Evolutionary conservation across 2,329 filamentous ascomycete genomes (phyloP), one percentile per base, ranked within the genome.

Genomic region (Penicillium sp.): DNA sequence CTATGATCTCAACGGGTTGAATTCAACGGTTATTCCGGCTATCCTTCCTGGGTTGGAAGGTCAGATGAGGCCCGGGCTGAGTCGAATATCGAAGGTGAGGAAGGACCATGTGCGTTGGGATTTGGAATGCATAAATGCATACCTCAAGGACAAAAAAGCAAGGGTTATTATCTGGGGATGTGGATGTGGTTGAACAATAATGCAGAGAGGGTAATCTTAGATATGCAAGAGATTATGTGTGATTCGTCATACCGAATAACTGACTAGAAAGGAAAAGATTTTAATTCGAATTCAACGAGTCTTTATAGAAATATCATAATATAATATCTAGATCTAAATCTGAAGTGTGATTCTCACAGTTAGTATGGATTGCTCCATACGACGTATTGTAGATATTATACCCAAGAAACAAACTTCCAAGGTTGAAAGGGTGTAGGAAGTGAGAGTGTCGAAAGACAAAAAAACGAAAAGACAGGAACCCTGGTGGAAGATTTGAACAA

Each of bases 391-490:
- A 43, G 37, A 46, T 21, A 37, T 45, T 35, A 43, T 23, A 56
- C 31, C 41, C 35, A 33, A 21, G 6, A 17, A 35, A 35, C 33
- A 17, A 10, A 19, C 42, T 41, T 41, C 19, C n/a, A 13, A 21
- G 5, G 12, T 41, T 13, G 38, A 21, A 40, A 40, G 6, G n/a
- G 15, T 54, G 45, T 40, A 19, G 21, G 21, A 38, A 38, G 47
- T 17, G 29, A 19, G 23, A 8, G 15, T 33, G 35, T 29, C 41
- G n/a, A 19, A 47, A 31, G 21, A 27, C 7, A 33, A 38, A 7
- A 5, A 49, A 29, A 7, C 13, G 23, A 31, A 59, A 59, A 15
- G 53, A 48, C 42, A 59, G 50, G 37, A 54, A 23, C 31, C 40
- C 41, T 13, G 29, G 19, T 55, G 45, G 53, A 55, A 29, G 27